These are phyloP conservation scores for Hyaloraphidium curvatum DNA, from an alignment of 192 early-diverging fungal species.

Conservation along the genomic window DNA sequence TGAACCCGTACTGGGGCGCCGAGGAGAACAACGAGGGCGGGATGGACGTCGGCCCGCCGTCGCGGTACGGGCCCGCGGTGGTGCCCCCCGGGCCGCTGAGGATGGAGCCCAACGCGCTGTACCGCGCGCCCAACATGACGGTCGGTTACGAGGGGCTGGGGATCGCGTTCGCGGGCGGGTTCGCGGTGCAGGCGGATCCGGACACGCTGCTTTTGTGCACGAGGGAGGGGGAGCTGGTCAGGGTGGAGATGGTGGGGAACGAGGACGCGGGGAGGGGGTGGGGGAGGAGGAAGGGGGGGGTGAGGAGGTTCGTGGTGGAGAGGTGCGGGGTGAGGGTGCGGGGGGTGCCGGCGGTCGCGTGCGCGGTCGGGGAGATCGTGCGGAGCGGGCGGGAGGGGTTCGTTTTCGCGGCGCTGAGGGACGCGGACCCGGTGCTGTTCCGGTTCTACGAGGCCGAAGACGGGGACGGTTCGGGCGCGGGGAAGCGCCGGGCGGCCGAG, in stretches of 20 bases:
- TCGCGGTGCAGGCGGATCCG: slow-evolving; percentile 40
- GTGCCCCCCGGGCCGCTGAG: slow-evolving; percentile 9
- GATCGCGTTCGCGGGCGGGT: slow-evolving; percentile 48
- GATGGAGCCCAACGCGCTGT: slow-evolving; percentile 21
- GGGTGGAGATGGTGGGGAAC: slow-evolving; percentile 39
- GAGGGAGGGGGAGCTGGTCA: slow-evolving; percentile 47
- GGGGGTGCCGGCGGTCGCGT: not conserved
- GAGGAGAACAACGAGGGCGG: slow-evolving; percentile 9
- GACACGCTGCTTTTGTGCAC: slow-evolving; percentile 52
- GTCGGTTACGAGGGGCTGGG: slow-evolving; percentile 34
- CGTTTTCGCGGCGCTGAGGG: slow-evolving; percentile 42
- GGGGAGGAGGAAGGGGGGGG: slow-evolving; percentile 40
- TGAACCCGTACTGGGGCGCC: slow-evolving; percentile 47
- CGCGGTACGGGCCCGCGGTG: slow-evolving; percentile 1
- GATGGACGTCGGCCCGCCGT: slow-evolving; percentile 1
- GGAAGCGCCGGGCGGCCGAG: not conserved
- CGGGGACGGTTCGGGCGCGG: not conserved
- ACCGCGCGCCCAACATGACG: slow-evolving; percentile 14
- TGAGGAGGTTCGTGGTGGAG: slow-evolving; percentile 45
- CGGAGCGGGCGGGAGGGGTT: slow-evolving; percentile 29
- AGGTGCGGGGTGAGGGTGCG: slow-evolving; percentile 19
- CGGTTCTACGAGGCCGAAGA: slow-evolving; percentile 24
- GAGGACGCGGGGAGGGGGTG: slow-evolving; percentile 41
- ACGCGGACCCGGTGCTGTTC: slow-evolving; percentile 49
- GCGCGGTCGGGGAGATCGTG: slow-evolving; percentile 3